Evolutionary conservation across 768 basidiomycete genomes (phyloP), one percentile per base, ranked within the genome.

Genomic region (Pleurotus sapidus): DNA sequence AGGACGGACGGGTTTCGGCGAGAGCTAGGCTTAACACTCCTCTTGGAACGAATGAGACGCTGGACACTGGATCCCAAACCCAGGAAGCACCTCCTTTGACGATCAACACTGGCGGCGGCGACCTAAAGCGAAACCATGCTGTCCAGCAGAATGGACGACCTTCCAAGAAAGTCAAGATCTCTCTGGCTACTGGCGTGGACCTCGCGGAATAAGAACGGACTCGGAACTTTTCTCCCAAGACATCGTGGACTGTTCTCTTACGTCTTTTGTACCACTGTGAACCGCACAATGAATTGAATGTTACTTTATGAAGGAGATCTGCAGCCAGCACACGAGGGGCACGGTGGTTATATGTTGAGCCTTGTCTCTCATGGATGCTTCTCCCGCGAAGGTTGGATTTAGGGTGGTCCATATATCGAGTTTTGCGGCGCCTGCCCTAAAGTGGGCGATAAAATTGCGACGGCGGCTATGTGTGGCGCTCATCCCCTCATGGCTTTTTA

Each of bases 81-180:
- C 61, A 61, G 63, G 51, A 54, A 23, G 42, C 51, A 5, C 11
- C 39, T 23, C 51, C 51, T 20, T 15, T 54, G n/a, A 42, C 38
- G 4, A 37, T 54, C 8, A 20, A 40, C 15, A 30, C 14, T 24
- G 51, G 51, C 9, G 38, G 6, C 11, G 67, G 59, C 61, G 63
- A 48, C 60, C 59, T 59, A 61, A 63, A 40, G 42, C 53, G 57
- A 67, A 61, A 57, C 61, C 55, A 48, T 71, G 69, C 58, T 78
- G 81, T 60, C 66, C 73, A 56, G 74, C 71, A 55, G 42, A 69
- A 70, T 23, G 65, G 60, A n/a, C 67, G 72, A 49, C 71, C 72
- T 9, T 67, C 61, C 61, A 91, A 90, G 75, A 89, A 81, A 65
- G 63, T 84, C 59, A 93, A 91, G 72, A 81, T 91, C 49, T 93